phyloP scores from a whole-genome alignment of 2,329 filamentous ascomycete genomes.

The Magnaporthiopsis poae region DNA sequence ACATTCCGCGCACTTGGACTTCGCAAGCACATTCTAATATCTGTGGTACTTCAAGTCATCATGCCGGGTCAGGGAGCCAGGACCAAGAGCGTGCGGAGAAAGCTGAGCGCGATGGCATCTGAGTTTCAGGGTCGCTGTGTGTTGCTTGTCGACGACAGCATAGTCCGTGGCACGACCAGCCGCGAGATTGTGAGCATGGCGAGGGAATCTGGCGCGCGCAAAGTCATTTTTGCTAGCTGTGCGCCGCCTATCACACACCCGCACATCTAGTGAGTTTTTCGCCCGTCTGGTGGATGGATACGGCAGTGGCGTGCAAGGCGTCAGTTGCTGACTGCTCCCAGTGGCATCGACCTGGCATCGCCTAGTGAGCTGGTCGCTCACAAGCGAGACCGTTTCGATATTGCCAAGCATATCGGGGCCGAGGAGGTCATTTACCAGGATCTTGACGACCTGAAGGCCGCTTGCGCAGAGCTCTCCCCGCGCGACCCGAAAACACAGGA shows the following conservation, averaged over 20 bases:
- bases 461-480: slow-evolving; percentile 64
- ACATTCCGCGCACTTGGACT: slow-evolving; percentile 21
- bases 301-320: neutral
- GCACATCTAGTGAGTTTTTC: slow-evolving; percentile 47
- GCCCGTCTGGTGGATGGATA: neutral
- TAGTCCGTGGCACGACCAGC: slow-evolving; percentile 46
- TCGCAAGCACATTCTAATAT: slow-evolving; percentile 73
- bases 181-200: slow-evolving; percentile 39
- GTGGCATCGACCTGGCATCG: slow-evolving; percentile 35
- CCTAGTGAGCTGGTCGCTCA: slow-evolving; percentile 15
- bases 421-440: slow-evolving; percentile 47
- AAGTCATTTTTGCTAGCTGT: slow-evolving; percentile 71
- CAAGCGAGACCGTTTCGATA: slow-evolving; percentile 27
- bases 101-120: slow-evolving; percentile 75
- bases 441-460: slow-evolving; percentile 67
- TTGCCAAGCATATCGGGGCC: slow-evolving; percentile 32
- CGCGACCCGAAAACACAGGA: slow-evolving; percentile 42
- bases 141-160: slow-evolving; percentile 72
- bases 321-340: neutral
- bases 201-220: slow-evolving; percentile 10
- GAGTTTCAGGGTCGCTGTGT: slow-evolving; percentile 78
- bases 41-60: slow-evolving; percentile 25
- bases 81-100: slow-evolving; percentile 78
- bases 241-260: slow-evolving; percentile 74
- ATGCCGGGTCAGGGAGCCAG: slow-evolving; percentile 66